Percentiles rank a stretch among this genome's conserved stretches.
Evolutionary conservation across 2,329 filamentous ascomycete genomes (phyloP).

Genomic region (Sporothrix dimorphospora): DNA sequence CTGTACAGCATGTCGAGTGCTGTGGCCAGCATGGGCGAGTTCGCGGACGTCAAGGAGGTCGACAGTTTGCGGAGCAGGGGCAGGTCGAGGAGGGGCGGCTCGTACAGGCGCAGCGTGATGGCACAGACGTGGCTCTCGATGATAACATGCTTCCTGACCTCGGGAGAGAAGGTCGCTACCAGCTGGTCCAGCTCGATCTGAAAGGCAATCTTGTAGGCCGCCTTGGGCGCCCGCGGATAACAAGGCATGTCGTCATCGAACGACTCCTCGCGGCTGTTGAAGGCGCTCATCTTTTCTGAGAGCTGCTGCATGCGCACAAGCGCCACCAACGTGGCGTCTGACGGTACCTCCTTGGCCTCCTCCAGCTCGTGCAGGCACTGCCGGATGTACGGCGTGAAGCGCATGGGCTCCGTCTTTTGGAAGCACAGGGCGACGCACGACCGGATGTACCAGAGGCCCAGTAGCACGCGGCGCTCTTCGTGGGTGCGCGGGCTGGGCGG

Average conservation of each 20-base stretch:
- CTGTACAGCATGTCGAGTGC: conserved; percentile 55
- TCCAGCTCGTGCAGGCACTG: conserved; percentile 54
- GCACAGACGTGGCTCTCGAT: conserved; percentile 47
- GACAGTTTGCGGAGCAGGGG: conserved; percentile 47
- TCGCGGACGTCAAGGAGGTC: conserved; percentile 47
- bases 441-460: conserved; percentile 59
- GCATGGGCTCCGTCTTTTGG: conserved; percentile 51
- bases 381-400: conserved; percentile 57
- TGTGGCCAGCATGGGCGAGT: conserved; percentile 40
- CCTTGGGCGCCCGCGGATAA: conserved; percentile 46
- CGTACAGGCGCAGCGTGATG: conserved; percentile 50
- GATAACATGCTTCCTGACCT: conserved; percentile 44
- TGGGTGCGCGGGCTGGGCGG: conserved; percentile 48
- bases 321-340: conserved; percentile 51
- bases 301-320: conserved; percentile 55
- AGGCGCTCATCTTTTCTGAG: conserved; percentile 52
- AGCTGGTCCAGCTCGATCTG: conserved; percentile 51
- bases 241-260: conserved; percentile 36
- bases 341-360: conserved; percentile 48
- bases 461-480: conserved; percentile 56
- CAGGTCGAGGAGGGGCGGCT: conserved; percentile 51
- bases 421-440: conserved; percentile 51
- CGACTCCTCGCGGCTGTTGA: conserved; percentile 44
- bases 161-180: conserved; percentile 41
- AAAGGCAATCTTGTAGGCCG: conserved; percentile 52